These are phyloP conservation scores for Kodamaea kakaduensis DNA, from an alignment of 805 yeast genomes.

Conservation along the genomic window DNA sequence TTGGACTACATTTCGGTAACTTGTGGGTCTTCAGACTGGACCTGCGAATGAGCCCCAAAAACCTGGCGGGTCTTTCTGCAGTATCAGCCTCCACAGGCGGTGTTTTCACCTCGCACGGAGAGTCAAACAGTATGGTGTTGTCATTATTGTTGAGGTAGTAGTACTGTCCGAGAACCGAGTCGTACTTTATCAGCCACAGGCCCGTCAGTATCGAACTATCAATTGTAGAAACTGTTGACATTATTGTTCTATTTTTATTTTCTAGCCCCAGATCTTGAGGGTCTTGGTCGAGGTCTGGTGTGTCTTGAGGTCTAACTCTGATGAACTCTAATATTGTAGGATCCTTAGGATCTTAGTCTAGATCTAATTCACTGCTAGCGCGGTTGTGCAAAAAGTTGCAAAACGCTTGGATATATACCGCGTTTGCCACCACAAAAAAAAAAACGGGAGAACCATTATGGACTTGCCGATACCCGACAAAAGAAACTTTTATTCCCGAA, in stretches of 20 bases:
- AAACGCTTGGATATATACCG: conserved; percentile 2
- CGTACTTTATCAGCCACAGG: conserved; percentile 13
- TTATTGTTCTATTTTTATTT: too few relatives aligned
- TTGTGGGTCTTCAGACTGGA: conserved; percentile 1
- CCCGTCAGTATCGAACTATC: neutral
- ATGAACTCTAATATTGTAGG: too few relatives aligned
- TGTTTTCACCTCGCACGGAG: conserved; percentile 14
- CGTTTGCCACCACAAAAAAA: conserved; percentile 1
- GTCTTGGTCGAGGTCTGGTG: too few relatives aligned
- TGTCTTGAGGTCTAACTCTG: too few relatives aligned
- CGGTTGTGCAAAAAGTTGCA: conserved; percentile 6
- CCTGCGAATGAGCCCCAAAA: neutral
- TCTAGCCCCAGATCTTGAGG: too few relatives aligned
- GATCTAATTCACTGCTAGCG: too few relatives aligned
- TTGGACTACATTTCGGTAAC: neutral
- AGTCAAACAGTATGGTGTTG: conserved; percentile 12
- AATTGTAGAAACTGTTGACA: neutral
- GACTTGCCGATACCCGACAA: too few relatives aligned
- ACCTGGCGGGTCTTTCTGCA: neutral
- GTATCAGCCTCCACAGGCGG: conserved; percentile 1
- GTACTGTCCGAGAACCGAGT: conserved; percentile 12
- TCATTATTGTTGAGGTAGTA: conserved; percentile 14
- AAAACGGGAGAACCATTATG: neutral
- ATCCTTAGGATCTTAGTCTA: too few relatives aligned
- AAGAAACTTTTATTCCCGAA: too few relatives aligned